Percentiles rank a stretch among this genome's conserved stretches.
phyloP scores from a whole-genome alignment of 257 asterid species.

The Coffea eugenioides region DNA sequence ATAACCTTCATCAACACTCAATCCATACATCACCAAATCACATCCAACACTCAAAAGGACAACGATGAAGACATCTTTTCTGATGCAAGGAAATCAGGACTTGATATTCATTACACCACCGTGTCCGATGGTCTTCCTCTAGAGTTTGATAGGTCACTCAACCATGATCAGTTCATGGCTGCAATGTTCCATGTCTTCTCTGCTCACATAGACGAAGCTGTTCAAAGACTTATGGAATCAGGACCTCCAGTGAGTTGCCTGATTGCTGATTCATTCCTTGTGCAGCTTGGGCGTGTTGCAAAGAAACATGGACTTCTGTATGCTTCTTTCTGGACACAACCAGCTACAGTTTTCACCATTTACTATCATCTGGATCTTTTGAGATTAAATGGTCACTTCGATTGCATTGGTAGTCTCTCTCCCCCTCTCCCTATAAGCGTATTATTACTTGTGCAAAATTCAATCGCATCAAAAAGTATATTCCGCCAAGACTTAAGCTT shows the following conservation, averaged over 20 bases:
- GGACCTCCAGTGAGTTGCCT: conserved; percentile 37
- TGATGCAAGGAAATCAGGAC: conserved; percentile 24
- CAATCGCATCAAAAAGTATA: no score
- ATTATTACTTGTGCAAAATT: no score
- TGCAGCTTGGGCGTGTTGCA: conserved; percentile 42
- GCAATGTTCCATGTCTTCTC: conserved; percentile 47
- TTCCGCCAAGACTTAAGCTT: no score
- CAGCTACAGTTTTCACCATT: conserved; percentile 41
- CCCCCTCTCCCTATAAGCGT: background rate
- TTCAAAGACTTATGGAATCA: conserved; percentile 19
- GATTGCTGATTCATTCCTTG: conserved; percentile 52
- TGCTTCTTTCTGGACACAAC: conserved; percentile 48
- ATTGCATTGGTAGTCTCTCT: conserved; percentile 31
- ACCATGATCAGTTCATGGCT: conserved; percentile 46
- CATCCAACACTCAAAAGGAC: background rate
- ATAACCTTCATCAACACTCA: conserved; percentile 48
- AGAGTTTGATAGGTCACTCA: conserved; percentile 38
- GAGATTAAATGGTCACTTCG: conserved; percentile 48
- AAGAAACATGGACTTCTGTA: conserved; percentile 39
- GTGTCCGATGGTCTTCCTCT: conserved; percentile 27
- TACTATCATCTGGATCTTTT: conserved; percentile 51
- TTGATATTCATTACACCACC: conserved; percentile 46
- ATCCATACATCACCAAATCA: conserved; percentile 36
- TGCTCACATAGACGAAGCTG: conserved; percentile 47
- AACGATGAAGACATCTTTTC: conserved; percentile 26